Evolutionary conservation across 208 protist genomes (phyloP).

Genomic region (Leptomonas pyrrhocoris): DNA sequence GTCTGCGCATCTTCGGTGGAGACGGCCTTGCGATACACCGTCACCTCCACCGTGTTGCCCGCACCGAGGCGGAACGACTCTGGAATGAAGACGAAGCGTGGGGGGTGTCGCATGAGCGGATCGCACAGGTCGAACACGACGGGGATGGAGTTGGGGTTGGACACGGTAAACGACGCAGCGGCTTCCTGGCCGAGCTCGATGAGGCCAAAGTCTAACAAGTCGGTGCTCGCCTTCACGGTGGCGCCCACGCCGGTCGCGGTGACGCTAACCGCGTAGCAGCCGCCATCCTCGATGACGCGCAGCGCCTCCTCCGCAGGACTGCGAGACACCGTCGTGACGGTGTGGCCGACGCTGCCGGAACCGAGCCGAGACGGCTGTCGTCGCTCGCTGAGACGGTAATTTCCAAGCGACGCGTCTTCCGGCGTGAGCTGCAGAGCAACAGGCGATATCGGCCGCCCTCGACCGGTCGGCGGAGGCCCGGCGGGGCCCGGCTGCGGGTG

Average conservation of each 20-base stretch:
- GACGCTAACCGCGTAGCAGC: constrained; percentile 38
- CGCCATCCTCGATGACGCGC: constrained; percentile 62
- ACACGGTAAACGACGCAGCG: constrained; percentile 84
- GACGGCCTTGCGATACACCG: constrained; percentile 86
- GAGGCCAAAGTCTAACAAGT: constrained; percentile 87
- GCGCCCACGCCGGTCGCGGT: constrained; percentile 73
- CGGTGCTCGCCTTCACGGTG: constrained; percentile 75
- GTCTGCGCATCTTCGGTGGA: constrained; percentile 79
- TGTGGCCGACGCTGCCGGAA: constrained; percentile 51
- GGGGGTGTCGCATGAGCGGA: constrained; percentile 75
- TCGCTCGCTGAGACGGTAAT: constrained; percentile 50
- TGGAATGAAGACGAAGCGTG: constrained; percentile 86
- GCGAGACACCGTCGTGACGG: constrained; percentile 39
- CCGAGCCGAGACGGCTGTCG: constrained; percentile 36
- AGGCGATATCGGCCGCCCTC: constrained; percentile 4
- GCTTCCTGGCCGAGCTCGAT: constrained; percentile 77
- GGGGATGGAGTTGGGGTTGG: constrained; percentile 85
- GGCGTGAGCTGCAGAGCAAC: constrained; percentile 11
- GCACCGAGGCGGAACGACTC: constrained; percentile 69
- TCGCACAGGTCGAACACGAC: constrained; percentile 79
- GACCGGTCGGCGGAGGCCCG: neutral
- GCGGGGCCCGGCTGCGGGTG: neutral
- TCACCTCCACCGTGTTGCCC: constrained; percentile 84
- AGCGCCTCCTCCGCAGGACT: constrained; percentile 46
- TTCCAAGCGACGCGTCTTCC: constrained; percentile 39